phyloP scores from a whole-genome alignment of 495 filamentous ascomycete genomes.

The Staphylotrichum longicolle region DNA sequence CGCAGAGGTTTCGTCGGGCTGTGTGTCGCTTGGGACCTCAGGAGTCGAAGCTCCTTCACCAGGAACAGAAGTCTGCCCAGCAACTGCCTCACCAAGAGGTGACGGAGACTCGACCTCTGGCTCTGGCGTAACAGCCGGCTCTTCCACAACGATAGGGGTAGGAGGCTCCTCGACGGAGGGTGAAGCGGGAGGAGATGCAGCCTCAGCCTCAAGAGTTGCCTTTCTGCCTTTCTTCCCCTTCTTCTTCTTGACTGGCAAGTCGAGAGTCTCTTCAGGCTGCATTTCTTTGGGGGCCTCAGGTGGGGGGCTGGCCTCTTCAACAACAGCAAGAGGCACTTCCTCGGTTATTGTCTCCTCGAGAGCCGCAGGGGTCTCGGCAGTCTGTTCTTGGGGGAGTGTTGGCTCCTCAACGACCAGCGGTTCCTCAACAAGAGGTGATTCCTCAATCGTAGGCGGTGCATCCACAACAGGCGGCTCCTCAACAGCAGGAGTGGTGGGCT shows the following conservation, averaged over 20 bases:
- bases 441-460: neutral
- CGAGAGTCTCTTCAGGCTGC: neutral
- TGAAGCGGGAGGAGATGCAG: neutral
- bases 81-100: no score
- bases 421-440: neutral
- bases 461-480: conserved; percentile 24
- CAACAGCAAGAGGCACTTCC: neutral
- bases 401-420: neutral
- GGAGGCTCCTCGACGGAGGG: no score
- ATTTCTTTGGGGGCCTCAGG: neutral
- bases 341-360: neutral
- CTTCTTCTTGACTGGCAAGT: neutral
- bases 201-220: neutral
- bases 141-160: no score
- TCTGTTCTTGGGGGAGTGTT: neutral
- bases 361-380: neutral
- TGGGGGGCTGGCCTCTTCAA: neutral
- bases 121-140: no score
- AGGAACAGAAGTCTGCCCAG: no score
- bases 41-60: neutral
- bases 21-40: neutral
- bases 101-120: no score
- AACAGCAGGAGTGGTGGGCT: conserved; percentile 22
- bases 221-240: conserved; percentile 1
- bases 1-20: neutral